Evolutionary conservation across 2,329 filamentous ascomycete genomes (phyloP).

Genomic region (Ophiostoma ulmi): DNA sequence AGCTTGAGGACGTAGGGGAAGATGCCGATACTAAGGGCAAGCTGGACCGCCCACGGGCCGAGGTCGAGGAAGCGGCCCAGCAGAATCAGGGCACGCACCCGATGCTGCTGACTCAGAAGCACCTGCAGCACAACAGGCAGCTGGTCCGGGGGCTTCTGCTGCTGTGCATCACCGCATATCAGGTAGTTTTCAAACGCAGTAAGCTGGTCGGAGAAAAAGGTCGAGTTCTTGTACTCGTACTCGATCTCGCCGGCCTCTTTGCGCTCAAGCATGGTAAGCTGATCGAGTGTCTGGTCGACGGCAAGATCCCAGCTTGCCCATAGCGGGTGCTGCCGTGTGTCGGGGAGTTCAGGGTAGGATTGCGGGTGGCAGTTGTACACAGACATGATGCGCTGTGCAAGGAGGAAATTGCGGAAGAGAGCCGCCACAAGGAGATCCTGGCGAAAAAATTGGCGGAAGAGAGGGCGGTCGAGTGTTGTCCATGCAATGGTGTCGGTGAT

Average conservation of each 20-base stretch:
- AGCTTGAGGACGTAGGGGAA: conserved; percentile 98
- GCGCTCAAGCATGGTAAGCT: conserved; percentile 78
- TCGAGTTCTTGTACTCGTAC: conserved; percentile 93
- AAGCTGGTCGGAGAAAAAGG: conserved; percentile 94
- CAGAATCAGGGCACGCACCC: conserved; percentile 83
- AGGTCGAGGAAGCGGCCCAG: conserved; percentile 91
- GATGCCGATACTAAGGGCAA: conserved; percentile 94
- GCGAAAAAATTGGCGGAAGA: conserved; percentile 95
- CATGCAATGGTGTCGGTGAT: conserved; percentile 98
- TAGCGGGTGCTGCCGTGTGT: conserved; percentile 88
- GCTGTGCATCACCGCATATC: conserved; percentile 69
- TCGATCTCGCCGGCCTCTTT: conserved; percentile 66
- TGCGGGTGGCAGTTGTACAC: conserved; percentile 94
- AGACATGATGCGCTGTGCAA: conserved; percentile 92
- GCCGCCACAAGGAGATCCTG: conserved; percentile 99
- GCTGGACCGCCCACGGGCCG: conserved; percentile 96
- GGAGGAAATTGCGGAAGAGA: conserved; percentile 89
- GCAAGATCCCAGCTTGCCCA: conserved; percentile 98
- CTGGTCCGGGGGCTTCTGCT: conserved; percentile 86
- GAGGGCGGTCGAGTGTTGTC: conserved; percentile 82
- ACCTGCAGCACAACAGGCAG: conserved; percentile 95
- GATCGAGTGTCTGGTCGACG: conserved; percentile 87
- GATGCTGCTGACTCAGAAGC: conserved; percentile 88
- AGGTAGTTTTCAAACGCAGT: conserved; percentile 97
- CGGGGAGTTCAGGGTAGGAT: conserved; percentile 84